Evolutionary conservation across 192 early-diverging fungal species (phyloP).

Genomic region (Borealophlyctis nickersoniae): DNA sequence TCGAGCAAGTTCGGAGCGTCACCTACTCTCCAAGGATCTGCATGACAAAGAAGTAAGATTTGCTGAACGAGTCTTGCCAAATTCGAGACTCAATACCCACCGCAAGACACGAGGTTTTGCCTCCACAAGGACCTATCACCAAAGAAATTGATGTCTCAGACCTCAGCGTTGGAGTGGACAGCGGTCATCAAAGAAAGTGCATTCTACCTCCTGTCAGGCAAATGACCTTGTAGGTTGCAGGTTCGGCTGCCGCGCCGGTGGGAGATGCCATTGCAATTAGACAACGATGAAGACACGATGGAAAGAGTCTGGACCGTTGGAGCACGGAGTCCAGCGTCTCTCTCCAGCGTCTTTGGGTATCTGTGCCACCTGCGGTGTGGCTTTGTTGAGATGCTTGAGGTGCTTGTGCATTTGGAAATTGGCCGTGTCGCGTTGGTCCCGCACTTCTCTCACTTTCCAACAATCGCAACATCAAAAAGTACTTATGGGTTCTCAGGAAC

Average conservation of each 20-base stretch:
- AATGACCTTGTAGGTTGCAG: conserved; percentile 30
- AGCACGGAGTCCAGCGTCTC: too few species aligned
- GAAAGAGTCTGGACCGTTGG: too few species aligned
- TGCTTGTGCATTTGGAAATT: too few species aligned
- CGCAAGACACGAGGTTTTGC: conserved; percentile 40
- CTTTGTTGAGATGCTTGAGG: too few species aligned
- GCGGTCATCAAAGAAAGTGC: not conserved
- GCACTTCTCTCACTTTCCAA: too few species aligned
- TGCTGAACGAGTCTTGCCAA: not conserved
- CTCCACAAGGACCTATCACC: conserved; percentile 41
- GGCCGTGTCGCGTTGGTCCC: too few species aligned
- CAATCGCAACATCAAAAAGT: too few species aligned
- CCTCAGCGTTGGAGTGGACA: not conserved
- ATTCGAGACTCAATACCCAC: conserved; percentile 7
- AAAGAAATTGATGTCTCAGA: not conserved
- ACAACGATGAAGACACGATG: too few species aligned
- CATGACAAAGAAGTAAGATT: not conserved
- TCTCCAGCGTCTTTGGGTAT: too few species aligned
- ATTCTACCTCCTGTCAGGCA: conserved; percentile 29
- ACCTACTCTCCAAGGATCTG: conserved; percentile 23
- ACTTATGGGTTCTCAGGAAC: too few species aligned
- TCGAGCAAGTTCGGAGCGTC: not conserved
- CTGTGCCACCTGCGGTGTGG: too few species aligned
- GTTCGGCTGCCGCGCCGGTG: not conserved
- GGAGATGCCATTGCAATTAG: too few species aligned